Evolutionary conservation across 1,284 basidiomycete genomes (phyloP).

Genomic region (Ceratobasidium sp.): DNA sequence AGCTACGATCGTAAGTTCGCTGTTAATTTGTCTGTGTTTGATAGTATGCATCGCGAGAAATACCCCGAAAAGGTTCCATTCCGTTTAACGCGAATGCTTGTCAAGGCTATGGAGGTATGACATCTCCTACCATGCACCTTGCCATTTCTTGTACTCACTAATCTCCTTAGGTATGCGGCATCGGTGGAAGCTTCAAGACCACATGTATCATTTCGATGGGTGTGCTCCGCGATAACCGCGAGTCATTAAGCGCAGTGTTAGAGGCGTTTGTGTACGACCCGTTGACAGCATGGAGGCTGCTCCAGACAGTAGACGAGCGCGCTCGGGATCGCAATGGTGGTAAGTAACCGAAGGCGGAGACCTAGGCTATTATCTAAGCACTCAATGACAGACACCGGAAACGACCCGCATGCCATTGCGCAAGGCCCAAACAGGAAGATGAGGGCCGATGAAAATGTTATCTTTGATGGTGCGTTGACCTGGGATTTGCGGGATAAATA

Average conservation of each 20-base stretch:
- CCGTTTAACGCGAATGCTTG: constrained; percentile 97
- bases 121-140: neutral
- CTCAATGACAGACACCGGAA: constrained; percentile 23
- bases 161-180: constrained; percentile 83
- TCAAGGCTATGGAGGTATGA: constrained; percentile 97
- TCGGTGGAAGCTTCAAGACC: constrained; percentile 95
- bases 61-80: constrained; percentile 99
- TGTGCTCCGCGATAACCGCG: constrained; percentile 95
- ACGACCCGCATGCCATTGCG: constrained; percentile 49
- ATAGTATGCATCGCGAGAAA: constrained; percentile 89
- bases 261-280: constrained; percentile 95
- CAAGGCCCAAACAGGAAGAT: constrained; percentile 77
- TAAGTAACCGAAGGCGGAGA: neutral
- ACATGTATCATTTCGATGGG: constrained; percentile 98
- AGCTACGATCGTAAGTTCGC: neutral
- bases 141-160: neutral
- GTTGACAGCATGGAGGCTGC: constrained; percentile 86
- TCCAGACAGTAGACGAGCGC: constrained; percentile 62
- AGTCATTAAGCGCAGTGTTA: constrained; percentile 96
- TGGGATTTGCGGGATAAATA: neutral
- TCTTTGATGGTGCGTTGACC: constrained; percentile 32
- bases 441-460: constrained; percentile 60
- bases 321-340: constrained; percentile 38
- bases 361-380: neutral
- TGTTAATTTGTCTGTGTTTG: neutral